These are phyloP conservation scores for Aleurites moluccanus DNA, from an alignment of 441 rosid genomes.

Conservation along the genomic window DNA sequence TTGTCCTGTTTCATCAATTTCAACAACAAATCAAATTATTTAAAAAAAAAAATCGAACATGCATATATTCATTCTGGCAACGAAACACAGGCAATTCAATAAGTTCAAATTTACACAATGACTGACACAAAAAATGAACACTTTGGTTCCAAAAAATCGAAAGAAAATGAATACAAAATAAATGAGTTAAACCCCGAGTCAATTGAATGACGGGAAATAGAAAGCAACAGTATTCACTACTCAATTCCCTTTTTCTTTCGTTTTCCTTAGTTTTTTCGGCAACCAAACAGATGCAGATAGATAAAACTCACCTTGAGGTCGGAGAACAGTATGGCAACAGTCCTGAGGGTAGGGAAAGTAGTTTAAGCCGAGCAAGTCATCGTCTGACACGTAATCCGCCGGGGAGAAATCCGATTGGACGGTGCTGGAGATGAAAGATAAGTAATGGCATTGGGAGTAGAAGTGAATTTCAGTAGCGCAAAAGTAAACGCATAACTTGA, in stretches of 20 bases:
- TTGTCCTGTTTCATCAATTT: conserved; percentile 53
- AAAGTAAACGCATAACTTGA: not conserved
- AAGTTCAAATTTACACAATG: not conserved
- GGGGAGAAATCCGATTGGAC: conserved; percentile 23
- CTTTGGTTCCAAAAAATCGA: not conserved
- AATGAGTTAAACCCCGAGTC: not conserved
- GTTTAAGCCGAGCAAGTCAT: conserved; percentile 48
- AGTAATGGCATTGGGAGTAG: not conserved
- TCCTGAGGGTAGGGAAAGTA: conserved; percentile 49
- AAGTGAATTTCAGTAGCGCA: not conserved
- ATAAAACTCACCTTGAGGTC: conserved; percentile 57
- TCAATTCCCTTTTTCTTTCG: not conserved
- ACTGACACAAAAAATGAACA: not conserved
- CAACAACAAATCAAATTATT: conserved; percentile 8
- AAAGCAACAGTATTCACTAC: not conserved
- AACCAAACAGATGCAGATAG: conserved; percentile 18
- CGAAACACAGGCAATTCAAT: not conserved
- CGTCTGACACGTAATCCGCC: conserved; percentile 24
- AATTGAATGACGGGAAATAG: not conserved
- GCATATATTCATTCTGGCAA: not conserved
- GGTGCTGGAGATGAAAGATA: conserved; percentile 24
- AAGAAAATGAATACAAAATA: not conserved
- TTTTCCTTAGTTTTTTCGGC: conserved; percentile 9
- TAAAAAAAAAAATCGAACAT: conserved; percentile 2
- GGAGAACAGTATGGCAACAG: conserved; percentile 68